A percentile compares a stretch with the other conserved stretches of the same genome.
These are phyloP conservation scores for Suaeda aralocaspica DNA, from an alignment of 148 eudicot genomes.

Conservation along the genomic window DNA sequence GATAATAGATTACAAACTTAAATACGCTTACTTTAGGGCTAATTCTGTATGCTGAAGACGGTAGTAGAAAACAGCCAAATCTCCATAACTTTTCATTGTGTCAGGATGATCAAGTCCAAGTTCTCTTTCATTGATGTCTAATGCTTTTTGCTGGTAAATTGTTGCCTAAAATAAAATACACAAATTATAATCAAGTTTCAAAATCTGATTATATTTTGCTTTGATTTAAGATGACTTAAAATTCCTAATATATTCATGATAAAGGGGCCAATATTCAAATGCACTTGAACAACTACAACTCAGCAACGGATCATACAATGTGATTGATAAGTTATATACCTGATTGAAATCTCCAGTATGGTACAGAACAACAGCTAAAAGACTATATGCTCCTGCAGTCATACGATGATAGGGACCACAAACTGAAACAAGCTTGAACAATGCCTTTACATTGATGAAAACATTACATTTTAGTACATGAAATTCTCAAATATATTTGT, in stretches of 20 bases:
- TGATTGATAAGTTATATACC: conserved; percentile 40
- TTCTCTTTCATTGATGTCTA: conserved; percentile 97
- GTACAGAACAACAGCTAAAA: conserved; percentile 87
- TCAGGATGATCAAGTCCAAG: conserved; percentile 99
- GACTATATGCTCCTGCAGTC: conserved; percentile 98
- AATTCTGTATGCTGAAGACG: conserved; percentile 93
- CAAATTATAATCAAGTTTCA: background rate
- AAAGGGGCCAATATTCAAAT: too few species aligned
- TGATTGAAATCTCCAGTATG: conserved; percentile 97
- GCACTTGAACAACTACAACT: too few species aligned
- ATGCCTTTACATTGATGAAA: conserved; percentile 54
- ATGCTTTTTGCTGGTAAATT: conserved; percentile 92
- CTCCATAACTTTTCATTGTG: conserved; percentile 97
- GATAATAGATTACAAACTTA: background rate
- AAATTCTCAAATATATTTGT: background rate
- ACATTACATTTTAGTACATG: conserved; percentile 12
- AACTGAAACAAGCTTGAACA: conserved; percentile 71
- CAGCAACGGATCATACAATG: too few species aligned
- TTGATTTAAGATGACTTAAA: too few species aligned
- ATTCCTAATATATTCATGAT: too few species aligned
- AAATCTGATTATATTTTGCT: too few species aligned
- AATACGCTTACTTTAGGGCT: conserved; percentile 68
- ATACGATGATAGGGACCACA: conserved; percentile 98
- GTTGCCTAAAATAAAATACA: conserved; percentile 52
- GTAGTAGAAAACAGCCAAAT: conserved; percentile 91